phyloP scores from a whole-genome alignment of 768 basidiomycete species.

The Leccinellum rugosiceps region DNA sequence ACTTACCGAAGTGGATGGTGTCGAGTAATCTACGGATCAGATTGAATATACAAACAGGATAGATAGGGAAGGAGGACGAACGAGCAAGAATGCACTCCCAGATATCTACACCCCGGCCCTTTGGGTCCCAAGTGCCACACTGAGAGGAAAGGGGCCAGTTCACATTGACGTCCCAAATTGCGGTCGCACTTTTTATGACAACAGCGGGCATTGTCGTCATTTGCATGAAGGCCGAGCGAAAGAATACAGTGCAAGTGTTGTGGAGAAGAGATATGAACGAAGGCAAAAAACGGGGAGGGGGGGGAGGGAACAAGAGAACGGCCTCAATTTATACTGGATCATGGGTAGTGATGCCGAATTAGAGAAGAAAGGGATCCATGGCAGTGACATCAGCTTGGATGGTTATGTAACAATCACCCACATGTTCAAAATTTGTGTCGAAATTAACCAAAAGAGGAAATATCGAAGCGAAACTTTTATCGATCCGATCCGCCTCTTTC shows the following conservation, averaged over 20 bases:
- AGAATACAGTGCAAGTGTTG: not conserved
- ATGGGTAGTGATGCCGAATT: conserved; percentile 25
- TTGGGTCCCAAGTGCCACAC: conserved; percentile 69
- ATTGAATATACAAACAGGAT: not conserved
- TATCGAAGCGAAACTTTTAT: conserved; percentile 7
- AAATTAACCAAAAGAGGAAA: conserved; percentile 6
- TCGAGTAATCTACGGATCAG: conserved; percentile 51
- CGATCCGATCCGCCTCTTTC: conserved; percentile 20
- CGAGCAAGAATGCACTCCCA: conserved; percentile 74
- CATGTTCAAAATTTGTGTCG: conserved; percentile 9
- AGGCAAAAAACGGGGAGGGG: conserved; percentile 3
- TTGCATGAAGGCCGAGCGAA: conserved; percentile 11
- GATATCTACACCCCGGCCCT: conserved; percentile 64
- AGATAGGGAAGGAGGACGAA: conserved; percentile 29
- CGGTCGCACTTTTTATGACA: conserved; percentile 60
- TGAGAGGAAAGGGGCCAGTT: conserved; percentile 64
- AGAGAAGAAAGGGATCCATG: conserved; percentile 29
- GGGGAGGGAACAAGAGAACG: conserved; percentile 6
- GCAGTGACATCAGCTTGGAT: conserved; percentile 32
- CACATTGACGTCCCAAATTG: conserved; percentile 67
- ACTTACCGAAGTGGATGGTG: conserved; percentile 42
- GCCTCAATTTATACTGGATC: conserved; percentile 28
- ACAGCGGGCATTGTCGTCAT: conserved; percentile 24
- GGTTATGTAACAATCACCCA: conserved; percentile 22
- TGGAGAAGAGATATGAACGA: conserved; percentile 2